phyloP scores from a whole-genome alignment of 306 rosid genomes.

The Clitoria ternatea region DNA sequence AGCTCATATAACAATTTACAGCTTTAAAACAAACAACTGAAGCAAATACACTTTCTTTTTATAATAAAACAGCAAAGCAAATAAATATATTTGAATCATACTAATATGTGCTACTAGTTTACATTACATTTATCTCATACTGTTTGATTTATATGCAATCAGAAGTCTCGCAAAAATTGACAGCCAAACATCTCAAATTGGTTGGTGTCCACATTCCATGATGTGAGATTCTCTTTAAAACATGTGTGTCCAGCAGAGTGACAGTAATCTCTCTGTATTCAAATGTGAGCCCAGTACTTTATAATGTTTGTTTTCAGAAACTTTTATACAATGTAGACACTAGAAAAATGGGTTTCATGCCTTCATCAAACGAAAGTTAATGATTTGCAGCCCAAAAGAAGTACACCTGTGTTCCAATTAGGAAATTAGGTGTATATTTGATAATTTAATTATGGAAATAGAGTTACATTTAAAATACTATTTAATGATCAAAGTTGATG shows the following conservation, averaged over 20 bases:
- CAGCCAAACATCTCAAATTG: neutral
- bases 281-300: conserved; percentile 4
- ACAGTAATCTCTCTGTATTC: neutral
- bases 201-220: neutral
- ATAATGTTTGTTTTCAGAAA: too few relatives aligned
- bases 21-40: neutral
- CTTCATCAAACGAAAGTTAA: neutral
- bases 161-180: neutral
- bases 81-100: neutral
- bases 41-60: neutral
- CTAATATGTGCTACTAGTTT: neutral
- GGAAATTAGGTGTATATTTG: too few relatives aligned
- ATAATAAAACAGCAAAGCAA: neutral
- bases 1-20: neutral
- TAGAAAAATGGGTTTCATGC: neutral
- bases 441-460: too few relatives aligned
- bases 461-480: too few relatives aligned
- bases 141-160: neutral
- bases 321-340: neutral
- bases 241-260: neutral
- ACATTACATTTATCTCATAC: neutral
- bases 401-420: neutral
- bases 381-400: neutral
- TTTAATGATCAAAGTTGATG: too few relatives aligned
- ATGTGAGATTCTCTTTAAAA: neutral